Evolutionary conservation across 1,139 yeast species (phyloP).

Genomic region (Meyerozyma elateridarum): DNA sequence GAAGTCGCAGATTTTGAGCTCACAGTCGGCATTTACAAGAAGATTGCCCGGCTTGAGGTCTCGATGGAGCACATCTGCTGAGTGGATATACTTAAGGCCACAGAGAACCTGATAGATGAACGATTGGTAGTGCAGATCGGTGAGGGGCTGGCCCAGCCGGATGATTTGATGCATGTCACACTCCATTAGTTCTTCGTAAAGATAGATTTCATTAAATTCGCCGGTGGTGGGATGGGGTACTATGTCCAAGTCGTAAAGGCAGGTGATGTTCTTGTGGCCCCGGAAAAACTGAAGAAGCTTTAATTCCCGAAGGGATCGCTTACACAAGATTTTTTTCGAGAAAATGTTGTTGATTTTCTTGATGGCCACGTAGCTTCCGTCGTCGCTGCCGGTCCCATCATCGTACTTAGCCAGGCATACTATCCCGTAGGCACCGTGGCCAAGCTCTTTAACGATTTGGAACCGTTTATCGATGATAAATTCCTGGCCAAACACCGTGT

Average conservation of each 20-base stretch:
- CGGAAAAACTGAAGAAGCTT: conserved; percentile 85
- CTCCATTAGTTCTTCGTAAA: conserved; percentile 95
- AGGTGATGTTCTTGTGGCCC: conserved; percentile 89
- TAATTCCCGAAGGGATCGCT: conserved; percentile 84
- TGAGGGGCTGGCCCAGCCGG: conserved; percentile 86
- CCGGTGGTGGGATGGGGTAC: conserved; percentile 67
- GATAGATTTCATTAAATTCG: conserved; percentile 82
- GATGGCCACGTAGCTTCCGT: conserved; percentile 67
- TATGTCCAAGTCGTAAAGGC: conserved; percentile 89
- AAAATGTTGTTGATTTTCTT: conserved; percentile 92
- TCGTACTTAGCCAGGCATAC: conserved; percentile 93
- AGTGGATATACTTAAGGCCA: conserved; percentile 90
- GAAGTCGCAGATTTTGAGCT: conserved; percentile 91
- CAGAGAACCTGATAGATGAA: conserved; percentile 89
- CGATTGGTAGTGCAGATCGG: conserved; percentile 92
- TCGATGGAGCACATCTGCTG: conserved; percentile 92
- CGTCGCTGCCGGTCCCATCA: conserved; percentile 42
- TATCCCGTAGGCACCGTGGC: conserved; percentile 96
- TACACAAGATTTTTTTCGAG: conserved; percentile 80
- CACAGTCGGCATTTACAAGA: conserved; percentile 93
- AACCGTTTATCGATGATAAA: conserved; percentile 83
- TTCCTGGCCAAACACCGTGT: conserved; percentile 79
- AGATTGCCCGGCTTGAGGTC: conserved; percentile 93
- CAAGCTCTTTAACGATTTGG: conserved; percentile 82
- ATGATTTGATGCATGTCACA: conserved; percentile 98